Evolutionary conservation across 306 rosid genomes (phyloP).

Genomic region (Prunus davidiana): DNA sequence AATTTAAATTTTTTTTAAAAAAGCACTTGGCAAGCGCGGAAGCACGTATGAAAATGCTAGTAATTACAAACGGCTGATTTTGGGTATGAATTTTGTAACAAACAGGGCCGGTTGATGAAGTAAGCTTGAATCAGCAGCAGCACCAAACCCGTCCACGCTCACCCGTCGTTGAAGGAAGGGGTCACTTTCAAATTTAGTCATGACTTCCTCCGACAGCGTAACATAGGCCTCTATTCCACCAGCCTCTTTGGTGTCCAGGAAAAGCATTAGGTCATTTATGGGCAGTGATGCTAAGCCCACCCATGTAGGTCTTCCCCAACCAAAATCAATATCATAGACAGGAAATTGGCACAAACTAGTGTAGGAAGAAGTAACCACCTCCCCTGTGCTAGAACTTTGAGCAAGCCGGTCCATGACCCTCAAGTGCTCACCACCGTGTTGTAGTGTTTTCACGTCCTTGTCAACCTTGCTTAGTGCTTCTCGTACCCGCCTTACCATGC

Average conservation of each 20-base stretch:
- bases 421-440: neutral
- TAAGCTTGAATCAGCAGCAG: neutral
- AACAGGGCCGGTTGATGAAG: neutral
- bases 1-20: too few species aligned
- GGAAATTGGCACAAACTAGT: constrained; percentile 27
- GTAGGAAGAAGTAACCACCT: neutral
- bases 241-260: constrained; percentile 7
- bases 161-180: neutral
- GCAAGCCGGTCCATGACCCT: neutral
- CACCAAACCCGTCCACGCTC: neutral
- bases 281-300: neutral
- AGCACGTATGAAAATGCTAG: too few species aligned
- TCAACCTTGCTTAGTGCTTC: constrained; percentile 2
- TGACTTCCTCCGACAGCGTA: constrained; percentile 1
- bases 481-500: constrained; percentile 22
- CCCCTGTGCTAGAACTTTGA: neutral
- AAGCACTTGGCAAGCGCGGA: too few species aligned
- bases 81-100: neutral
- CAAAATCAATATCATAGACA: constrained; percentile 26
- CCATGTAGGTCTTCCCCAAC: constrained; percentile 35
- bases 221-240: constrained; percentile 8
- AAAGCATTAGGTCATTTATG: neutral
- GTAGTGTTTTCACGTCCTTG: neutral
- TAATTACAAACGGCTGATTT: too few species aligned
- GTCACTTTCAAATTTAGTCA: constrained; percentile 7